Evolutionary conservation across 2,329 filamentous ascomycete genomes (phyloP).

Genomic region (Talaromyces verruculosus): DNA sequence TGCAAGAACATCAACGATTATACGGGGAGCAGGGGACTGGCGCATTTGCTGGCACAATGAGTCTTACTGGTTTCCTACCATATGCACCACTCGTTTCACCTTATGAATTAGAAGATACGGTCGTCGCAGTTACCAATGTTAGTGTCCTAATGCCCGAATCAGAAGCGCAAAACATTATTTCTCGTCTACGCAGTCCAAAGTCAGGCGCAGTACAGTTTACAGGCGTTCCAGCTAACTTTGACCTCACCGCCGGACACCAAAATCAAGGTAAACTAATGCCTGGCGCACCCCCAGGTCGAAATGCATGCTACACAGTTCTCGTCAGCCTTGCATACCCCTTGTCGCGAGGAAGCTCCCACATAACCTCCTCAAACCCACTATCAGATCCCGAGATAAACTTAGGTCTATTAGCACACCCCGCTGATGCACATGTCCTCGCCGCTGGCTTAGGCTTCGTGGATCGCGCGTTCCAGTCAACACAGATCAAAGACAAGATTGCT

Average conservation of each 20-base stretch:
- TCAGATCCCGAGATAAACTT: neutral
- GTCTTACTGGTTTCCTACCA: slow-evolving; percentile 2
- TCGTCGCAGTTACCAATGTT: neutral
- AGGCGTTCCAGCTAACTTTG: neutral
- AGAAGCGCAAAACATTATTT: neutral
- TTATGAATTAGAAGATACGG: neutral
- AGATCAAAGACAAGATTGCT: neutral
- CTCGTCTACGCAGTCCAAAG: neutral
- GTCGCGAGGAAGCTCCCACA: neutral
- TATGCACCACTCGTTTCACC: neutral
- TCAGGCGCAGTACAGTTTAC: neutral
- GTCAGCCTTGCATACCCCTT: neutral
- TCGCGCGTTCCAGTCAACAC: neutral
- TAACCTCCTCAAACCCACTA: neutral
- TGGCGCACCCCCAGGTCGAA: neutral
- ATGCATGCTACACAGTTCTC: neutral
- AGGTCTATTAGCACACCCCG: neutral
- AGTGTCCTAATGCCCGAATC: neutral
- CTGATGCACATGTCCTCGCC: neutral
- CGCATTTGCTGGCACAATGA: slow-evolving; percentile 1
- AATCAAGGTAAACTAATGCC: neutral
- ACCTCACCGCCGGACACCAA: neutral
- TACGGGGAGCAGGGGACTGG: neutral
- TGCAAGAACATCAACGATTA: neutral
- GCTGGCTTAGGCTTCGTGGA: neutral